These are phyloP conservation scores for Fusarium floridanum DNA, from an alignment of 2,329 filamentous ascomycete genomes.

Conservation along the genomic window DNA sequence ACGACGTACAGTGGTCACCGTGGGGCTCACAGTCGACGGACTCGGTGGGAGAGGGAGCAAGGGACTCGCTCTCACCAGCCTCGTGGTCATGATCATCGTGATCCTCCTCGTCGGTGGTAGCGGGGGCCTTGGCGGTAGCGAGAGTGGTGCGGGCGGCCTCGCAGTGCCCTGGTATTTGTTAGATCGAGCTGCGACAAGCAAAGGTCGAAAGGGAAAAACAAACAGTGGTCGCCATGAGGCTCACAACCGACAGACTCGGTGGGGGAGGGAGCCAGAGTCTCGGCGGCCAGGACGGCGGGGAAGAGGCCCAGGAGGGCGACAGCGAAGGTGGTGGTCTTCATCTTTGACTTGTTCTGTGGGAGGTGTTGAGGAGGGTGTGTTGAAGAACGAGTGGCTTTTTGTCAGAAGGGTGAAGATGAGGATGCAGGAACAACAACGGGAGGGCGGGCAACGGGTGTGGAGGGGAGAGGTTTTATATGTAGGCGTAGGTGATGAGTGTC, in stretches of 20 bases:
- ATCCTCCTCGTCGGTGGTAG: slow-evolving; percentile 17
- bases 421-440: slow-evolving; percentile 23
- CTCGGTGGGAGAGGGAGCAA: slow-evolving; percentile 40
- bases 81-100: slow-evolving; percentile 21
- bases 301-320: slow-evolving; percentile 41
- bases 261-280: slow-evolving; percentile 38
- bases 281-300: slow-evolving; percentile 37
- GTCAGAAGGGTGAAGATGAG: slow-evolving; percentile 9
- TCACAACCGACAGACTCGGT: slow-evolving; percentile 37
- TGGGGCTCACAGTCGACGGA: slow-evolving; percentile 42
- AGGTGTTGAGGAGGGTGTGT: background rate
- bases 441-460: background rate
- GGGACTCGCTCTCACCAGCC: slow-evolving; percentile 23
- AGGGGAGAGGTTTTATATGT: slow-evolving; percentile 22
- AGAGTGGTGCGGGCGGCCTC: slow-evolving; percentile 25
- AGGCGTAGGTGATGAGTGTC: background rate
- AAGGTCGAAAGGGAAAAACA: background rate
- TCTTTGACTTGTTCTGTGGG: slow-evolving; percentile 28
- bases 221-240: slow-evolving; percentile 31
- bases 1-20: slow-evolving; percentile 37
- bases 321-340: slow-evolving; percentile 42
- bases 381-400: slow-evolving; percentile 19
- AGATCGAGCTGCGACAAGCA: no score
- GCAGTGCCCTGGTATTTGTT: slow-evolving; percentile 25
- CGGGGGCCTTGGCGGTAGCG: slow-evolving; percentile 5